Evolutionary conservation across 306 rosid species (phyloP), one percentile per base, ranked within the genome.

Genomic region (Vigna hirtella): DNA sequence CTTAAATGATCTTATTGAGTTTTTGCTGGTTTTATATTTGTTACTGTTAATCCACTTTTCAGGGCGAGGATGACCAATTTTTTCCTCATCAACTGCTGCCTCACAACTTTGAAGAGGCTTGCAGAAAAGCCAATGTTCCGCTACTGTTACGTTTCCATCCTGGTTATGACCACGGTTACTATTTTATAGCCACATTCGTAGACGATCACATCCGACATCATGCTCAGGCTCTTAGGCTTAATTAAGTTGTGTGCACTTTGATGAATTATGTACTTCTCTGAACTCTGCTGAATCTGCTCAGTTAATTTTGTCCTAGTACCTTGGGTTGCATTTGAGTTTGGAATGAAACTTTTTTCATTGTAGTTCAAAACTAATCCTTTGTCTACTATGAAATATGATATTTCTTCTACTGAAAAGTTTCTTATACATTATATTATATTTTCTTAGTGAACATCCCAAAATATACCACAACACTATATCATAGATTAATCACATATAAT

Each of bases 201-300:
- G 97, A 92, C 12, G 98, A 94, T 86, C 98, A 92, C 88, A 91
- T 95, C 79, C 82, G 55, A 22, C 97, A 92, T 89, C 98, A 92
- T 79, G 94, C 92, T 85, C 97, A 95, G 85, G 97, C 96, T 72
- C 95, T 94, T 81, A 82, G 83, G 55, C 89, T 83, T 56, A 76
- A 77, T 30, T 88, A 90, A 87, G 58, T 71, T 66, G 75, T 85
- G 62, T 67, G 65, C 77, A 32, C 69, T 77, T 10, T 83, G 40
- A 79, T 28, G 65, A 74, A 11, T 85, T 73, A 75, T 73, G 72
- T 49, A 48, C 58, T 72, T 36, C 0, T 55, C 18, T 79, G 50
- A 79, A 62, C 62, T 73, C n/a, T 24, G 24, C 79, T 55, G 63
- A 38, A 48, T 61, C 5, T 55, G 14, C 67, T 48, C 30, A 7